These are phyloP conservation scores for Mycena polygramma DNA, from an alignment of 768 basidiomycete species.

Conservation along the genomic window DNA sequence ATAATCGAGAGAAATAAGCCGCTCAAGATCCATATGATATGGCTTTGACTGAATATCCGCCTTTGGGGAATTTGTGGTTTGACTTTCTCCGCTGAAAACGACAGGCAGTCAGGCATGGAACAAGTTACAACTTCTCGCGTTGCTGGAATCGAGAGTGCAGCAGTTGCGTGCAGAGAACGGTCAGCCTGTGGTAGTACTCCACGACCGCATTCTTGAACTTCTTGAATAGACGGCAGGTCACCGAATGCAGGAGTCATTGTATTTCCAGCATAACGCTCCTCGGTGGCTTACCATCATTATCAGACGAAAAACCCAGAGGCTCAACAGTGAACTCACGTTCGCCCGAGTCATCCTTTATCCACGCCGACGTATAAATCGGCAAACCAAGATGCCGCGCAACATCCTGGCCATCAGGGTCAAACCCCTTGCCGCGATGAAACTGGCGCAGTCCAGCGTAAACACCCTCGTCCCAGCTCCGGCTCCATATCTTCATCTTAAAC, in stretches of 20 bases:
- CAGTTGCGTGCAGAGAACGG: no score
- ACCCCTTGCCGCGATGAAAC: constrained; percentile 21
- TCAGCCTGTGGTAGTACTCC: no score
- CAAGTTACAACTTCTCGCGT: no score
- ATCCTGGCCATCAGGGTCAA: constrained; percentile 14
- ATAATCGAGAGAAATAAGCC: no score
- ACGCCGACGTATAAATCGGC: constrained; percentile 11
- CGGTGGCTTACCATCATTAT: not conserved
- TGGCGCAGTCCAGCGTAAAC: constrained; percentile 13
- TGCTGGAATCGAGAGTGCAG: no score
- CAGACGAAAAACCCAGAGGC: no score
- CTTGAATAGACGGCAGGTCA: no score
- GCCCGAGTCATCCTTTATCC: not conserved
- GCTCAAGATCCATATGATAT: no score
- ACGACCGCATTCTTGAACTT: no score
- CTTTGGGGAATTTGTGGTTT: no score
- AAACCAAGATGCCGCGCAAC: constrained; percentile 11
- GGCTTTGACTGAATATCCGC: no score
- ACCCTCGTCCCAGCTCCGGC: constrained; percentile 10
- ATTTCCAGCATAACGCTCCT: not conserved
- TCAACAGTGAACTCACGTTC: not conserved
- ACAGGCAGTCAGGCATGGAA: not conserved
- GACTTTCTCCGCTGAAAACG: not conserved
- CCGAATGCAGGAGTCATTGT: no score
- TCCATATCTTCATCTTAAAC: constrained; percentile 15